Evolutionary conservation across 495 filamentous ascomycete genomes (phyloP), one percentile per base, ranked within the genome.

Genomic region (Neurospora sp.): DNA sequence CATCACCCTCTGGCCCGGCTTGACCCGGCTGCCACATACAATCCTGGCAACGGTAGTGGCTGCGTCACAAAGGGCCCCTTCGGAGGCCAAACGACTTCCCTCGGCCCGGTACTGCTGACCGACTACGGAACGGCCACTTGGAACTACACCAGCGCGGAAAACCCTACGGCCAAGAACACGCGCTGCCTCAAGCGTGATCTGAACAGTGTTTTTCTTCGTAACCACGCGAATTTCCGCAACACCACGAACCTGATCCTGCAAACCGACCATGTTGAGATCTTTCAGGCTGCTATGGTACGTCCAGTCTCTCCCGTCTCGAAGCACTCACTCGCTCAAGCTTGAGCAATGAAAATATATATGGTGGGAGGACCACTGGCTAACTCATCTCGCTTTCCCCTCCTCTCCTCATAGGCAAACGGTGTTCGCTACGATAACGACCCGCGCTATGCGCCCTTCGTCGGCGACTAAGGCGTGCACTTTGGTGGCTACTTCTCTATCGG

Each of bases 261-360:
- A 69, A 73, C 70, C 72, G 70, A 71, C 18, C 76, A 78, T 54
- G 73, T 82, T 70, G 79, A 73, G 11, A 72, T 78, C 41, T 84
- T 84, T 77, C 82, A 85, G 75, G 77, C 77, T n/a, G 79, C 76
- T 40, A n/a, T 83, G 39, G 80, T 83, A 70, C 80, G 81, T 20
- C n/a, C 46, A 35, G 46, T 4, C 46, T 23, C 10, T 23, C 46
- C 44, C 35, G 4, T 35, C 35, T 35, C 35, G 3, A 48, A 48
- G 44, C n/a, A n/a, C 18, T 54, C 20, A 23, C 46, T 27, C 46
- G 9, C 46, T 54, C 20, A 44, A 35, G 5, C 35, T 40, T 12
- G 39, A 40, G 11, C 39, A 40, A 14, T 40, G 39, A 4, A 40
- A 40, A n/a, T 46, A n/a, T 46, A n/a, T 46, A n/a, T 46, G 42